phyloP scores from a whole-genome alignment of 179 eudicot genomes.

The Sideroxylon spinosum region DNA sequence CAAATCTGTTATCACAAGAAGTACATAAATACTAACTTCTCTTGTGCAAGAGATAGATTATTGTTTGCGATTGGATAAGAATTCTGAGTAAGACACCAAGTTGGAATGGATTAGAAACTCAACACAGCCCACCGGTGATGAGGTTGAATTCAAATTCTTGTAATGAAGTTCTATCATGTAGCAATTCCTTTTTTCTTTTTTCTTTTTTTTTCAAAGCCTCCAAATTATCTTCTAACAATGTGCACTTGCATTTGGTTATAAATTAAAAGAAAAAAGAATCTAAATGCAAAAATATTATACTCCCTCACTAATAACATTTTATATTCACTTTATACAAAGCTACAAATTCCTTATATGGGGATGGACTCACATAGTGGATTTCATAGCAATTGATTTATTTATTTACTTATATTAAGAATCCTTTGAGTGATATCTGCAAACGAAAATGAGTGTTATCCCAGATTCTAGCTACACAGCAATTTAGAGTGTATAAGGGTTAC shows the following conservation, averaged over 20 bases:
- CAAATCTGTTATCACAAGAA: not conserved
- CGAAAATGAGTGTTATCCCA: too few species aligned
- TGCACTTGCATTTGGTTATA: too few species aligned
- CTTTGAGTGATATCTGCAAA: not conserved
- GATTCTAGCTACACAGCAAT: too few species aligned
- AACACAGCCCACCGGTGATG: not conserved
- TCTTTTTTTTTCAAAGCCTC: too few species aligned
- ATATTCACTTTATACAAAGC: not conserved
- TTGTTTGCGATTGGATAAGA: not conserved
- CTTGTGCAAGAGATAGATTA: not conserved
- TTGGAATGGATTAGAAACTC: not conserved
- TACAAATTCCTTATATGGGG: not conserved
- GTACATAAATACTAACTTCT: not conserved
- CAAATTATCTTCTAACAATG: too few species aligned
- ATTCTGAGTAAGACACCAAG: not conserved
- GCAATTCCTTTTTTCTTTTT: not conserved
- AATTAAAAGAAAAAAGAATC: too few species aligned
- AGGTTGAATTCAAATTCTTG: not conserved
- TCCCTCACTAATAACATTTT: not conserved
- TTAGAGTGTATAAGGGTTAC: too few species aligned
- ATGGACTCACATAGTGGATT: not conserved
- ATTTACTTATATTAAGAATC: not conserved
- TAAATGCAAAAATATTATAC: too few species aligned
- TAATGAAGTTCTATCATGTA: not conserved
- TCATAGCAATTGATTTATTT: not conserved